Evolutionary conservation across 306 rosid genomes (phyloP).

Genomic region (Cucurbita moschata): DNA sequence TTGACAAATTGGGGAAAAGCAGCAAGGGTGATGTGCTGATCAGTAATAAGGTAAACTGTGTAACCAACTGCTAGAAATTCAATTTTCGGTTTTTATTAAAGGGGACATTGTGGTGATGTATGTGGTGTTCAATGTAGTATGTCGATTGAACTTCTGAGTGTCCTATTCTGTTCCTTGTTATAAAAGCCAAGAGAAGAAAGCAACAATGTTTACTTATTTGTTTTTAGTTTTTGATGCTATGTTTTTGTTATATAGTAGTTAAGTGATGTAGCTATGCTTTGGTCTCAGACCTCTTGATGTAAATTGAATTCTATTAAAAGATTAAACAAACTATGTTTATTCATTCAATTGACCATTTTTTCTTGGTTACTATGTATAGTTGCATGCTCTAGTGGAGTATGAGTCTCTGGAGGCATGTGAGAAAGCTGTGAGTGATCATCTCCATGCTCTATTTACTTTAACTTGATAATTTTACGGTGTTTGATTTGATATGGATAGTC

Average conservation of each 20-base stretch:
- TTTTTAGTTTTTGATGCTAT: not conserved
- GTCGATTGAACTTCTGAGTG: not conserved
- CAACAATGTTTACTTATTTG: not conserved
- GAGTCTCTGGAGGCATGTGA: slow-evolving; percentile 84
- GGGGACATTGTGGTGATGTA: not conserved
- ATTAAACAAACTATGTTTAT: not conserved
- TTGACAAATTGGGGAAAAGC: slow-evolving; percentile 36
- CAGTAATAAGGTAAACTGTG: slow-evolving; percentile 47
- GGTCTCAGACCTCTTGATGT: not conserved
- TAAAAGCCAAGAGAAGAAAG: not conserved
- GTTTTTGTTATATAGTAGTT: not conserved
- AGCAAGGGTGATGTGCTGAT: slow-evolving; percentile 36
- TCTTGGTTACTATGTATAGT: slow-evolving; percentile 20
- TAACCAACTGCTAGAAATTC: not conserved
- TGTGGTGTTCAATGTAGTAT: not conserved
- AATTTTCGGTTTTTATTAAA: not conserved
- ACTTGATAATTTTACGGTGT: not conserved
- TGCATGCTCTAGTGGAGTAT: slow-evolving; percentile 84
- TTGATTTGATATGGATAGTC: not conserved
- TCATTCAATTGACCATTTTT: not conserved
- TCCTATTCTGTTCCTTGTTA: not conserved
- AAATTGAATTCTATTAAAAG: not conserved
- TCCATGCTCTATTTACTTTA: not conserved
- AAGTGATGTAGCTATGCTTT: not conserved
- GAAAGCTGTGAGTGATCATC: slow-evolving; percentile 63